phyloP scores from a whole-genome alignment of 1,284 basidiomycete genomes.

The Sanghuangporus baumii region DNA sequence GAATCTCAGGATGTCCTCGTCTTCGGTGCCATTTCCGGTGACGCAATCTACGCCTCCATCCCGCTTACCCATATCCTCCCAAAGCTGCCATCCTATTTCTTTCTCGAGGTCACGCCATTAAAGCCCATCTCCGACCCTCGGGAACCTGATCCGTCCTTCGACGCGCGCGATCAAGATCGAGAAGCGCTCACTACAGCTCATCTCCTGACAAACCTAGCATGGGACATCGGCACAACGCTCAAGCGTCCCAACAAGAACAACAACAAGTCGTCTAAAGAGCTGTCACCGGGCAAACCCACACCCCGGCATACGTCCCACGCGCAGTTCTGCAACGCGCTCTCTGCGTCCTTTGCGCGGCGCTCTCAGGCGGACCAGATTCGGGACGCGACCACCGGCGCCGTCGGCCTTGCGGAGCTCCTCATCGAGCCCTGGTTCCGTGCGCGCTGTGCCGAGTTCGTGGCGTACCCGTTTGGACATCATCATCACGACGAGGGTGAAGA shows the following conservation, averaged over 20 bases:
- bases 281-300: conserved; percentile 28
- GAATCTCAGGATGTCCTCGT: conserved; percentile 73
- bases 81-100: conserved; percentile 66
- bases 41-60: conserved; percentile 61
- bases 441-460: conserved; percentile 5
- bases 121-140: neutral
- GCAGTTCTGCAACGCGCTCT: conserved; percentile 64
- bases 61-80: conserved; percentile 57
- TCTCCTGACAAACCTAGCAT: conserved; percentile 44
- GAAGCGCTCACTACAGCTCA: neutral
- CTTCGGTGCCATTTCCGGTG: conserved; percentile 56
- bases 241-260: neutral
- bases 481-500: neutral
- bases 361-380: conserved; percentile 37
- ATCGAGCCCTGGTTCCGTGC: conserved; percentile 59
- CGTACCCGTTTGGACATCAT: conserved; percentile 9
- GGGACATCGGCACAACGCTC: conserved; percentile 34
- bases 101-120: conserved; percentile 28
- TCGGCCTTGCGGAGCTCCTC: conserved; percentile 58
- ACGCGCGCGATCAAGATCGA: conserved; percentile 8
- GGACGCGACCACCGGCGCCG: conserved; percentile 61
- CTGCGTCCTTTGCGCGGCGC: conserved; percentile 48
- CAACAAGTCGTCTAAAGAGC: neutral
- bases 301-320: conserved; percentile 51
- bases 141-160: conserved; percentile 16